phyloP scores from a whole-genome alignment of 2,329 filamentous ascomycete species.

The Hypoxylon sp. region DNA sequence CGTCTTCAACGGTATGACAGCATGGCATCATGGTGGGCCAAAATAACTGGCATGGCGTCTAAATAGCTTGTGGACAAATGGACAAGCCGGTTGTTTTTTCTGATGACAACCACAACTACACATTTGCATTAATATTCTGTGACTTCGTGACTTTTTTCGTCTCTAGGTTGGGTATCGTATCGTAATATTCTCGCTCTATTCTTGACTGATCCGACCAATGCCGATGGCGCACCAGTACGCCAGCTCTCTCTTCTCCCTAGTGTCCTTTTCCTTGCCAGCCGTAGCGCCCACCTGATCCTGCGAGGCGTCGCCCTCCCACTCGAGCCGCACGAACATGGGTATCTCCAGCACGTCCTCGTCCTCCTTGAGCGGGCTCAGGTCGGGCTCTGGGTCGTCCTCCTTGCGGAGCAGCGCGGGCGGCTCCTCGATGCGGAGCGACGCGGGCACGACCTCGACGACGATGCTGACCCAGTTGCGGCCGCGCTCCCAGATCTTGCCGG shows the following conservation, averaged over 20 bases:
- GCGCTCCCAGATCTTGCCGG: slow-evolving; percentile 95
- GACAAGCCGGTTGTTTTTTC: slow-evolving; percentile 51
- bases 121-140: slow-evolving; percentile 20
- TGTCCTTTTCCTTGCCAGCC: slow-evolving; percentile 63
- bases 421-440: slow-evolving; percentile 56
- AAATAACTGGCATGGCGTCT: slow-evolving; percentile 57
- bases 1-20: slow-evolving; percentile 39
- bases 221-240: slow-evolving; percentile 97
- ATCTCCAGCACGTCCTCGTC: slow-evolving; percentile 81
- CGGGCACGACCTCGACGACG: slow-evolving; percentile 85
- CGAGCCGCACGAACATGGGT: slow-evolving; percentile 89
- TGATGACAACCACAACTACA: slow-evolving; percentile 40
- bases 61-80: slow-evolving; percentile 59
- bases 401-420: slow-evolving; percentile 40
- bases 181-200: slow-evolving; percentile 48
- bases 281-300: slow-evolving; percentile 69
- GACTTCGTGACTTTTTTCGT: slow-evolving; percentile 16
- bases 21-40: slow-evolving; percentile 44
- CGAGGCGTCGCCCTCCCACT: slow-evolving; percentile 79
- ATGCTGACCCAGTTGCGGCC: slow-evolving; percentile 96
- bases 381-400: slow-evolving; percentile 49
- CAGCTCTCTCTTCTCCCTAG: slow-evolving; percentile 82
- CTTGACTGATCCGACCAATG: slow-evolving; percentile 76
- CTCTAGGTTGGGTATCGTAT: slow-evolving; percentile 56
- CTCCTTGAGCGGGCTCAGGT: slow-evolving; percentile 59